Evolutionary conservation across 2,329 filamentous ascomycete genomes (phyloP), one percentile per base, ranked within the genome.

Genomic region (Cladorrhinum sp.): DNA sequence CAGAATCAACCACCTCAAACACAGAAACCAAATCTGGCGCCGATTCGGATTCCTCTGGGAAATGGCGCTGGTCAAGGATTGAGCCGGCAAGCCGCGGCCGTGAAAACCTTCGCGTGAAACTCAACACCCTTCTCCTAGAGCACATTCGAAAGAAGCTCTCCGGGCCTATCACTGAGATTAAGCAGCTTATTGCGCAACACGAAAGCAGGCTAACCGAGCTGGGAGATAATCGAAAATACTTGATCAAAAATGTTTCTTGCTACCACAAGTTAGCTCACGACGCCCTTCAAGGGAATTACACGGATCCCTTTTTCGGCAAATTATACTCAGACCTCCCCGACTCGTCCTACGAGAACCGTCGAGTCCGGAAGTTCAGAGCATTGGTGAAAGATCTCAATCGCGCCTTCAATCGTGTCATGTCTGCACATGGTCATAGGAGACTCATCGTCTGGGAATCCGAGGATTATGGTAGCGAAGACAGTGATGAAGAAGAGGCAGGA

Each of bases 181-280:
- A 45, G 3, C 41, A 45, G 20, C 16, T 45, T 3, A 20, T 45
- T n/a, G 16, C n/a, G 4, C n/a, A 45, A 45, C 41, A 45, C 18
- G 8, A 45, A 22, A 45, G n/a, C 10, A 3, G 41, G n/a, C 6
- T 45, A 7, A 5, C 16, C 8, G n/a, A 3, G 41, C 8, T 18
- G 41, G 41, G n/a, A 20, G 16, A 18, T 16, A 9, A 18, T 12
- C 41, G 16, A 22, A 22, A 18, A 2, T 71, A 76, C 54, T 67
- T 78, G 1, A 64, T 76, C 2, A 64, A 65, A 9, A 72, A 79
- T n/a, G 74, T 75, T 53, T 70, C 70, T 20, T 66, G 65, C 1
- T 79, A 77, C 57, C 72, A 75, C 23, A 63, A 67, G 1, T 65
- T 81, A 20, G 73, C 71, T 2, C 64, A 22, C 41, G 41, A 45